Evolutionary conservation across 257 asterid genomes (phyloP), one percentile per base, ranked within the genome.

Genomic region (Solanum tacnaense): DNA sequence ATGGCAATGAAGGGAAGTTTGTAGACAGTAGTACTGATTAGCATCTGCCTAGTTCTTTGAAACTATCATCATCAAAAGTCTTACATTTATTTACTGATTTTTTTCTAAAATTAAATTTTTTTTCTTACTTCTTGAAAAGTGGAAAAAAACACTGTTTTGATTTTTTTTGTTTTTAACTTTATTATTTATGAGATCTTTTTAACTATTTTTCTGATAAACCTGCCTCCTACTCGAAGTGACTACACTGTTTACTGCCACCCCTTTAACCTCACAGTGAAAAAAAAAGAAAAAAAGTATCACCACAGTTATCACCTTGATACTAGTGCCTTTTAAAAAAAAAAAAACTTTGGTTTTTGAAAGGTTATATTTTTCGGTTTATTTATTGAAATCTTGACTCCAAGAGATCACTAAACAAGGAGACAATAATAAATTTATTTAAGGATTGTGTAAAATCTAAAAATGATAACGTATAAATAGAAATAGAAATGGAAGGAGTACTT

Each of bases 151-250:
- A 49, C 27, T 44, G 67, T 44, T 18, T 27, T 13, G 15, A 27
- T 8, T 44, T 78, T 79, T 27, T 5, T 46, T 16, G 27, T 78
- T 78, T 25, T 29, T 3, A 75, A 36, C 58, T 76, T 76, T 36
- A 21, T 76, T 76, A 18, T 74, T 35, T 35, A 10, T 73, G 29
- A 34, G 1, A 89, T 87, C 41, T 82, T 83, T 62, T 74, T 38
- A 72, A 86, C 92, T 89, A 85, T 85, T 91, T 91, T 92, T 93
- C 92, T 92, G 94, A 93, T 89, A 90, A 84, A 38, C 8, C 83
- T 76, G 70, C 65, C 36, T 31, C 86, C 62, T 79, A 88, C 83
- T 79, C 35, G 94, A 93, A 81, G 93, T 93, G 96, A 94, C 96
- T 92, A 91, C 86, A 91, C 95, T 90, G 10, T 46, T 46, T 81